Base-by-base conservation (phyloP, 306 rosid genomes). In the Casuarina equisetifolia region DNA sequence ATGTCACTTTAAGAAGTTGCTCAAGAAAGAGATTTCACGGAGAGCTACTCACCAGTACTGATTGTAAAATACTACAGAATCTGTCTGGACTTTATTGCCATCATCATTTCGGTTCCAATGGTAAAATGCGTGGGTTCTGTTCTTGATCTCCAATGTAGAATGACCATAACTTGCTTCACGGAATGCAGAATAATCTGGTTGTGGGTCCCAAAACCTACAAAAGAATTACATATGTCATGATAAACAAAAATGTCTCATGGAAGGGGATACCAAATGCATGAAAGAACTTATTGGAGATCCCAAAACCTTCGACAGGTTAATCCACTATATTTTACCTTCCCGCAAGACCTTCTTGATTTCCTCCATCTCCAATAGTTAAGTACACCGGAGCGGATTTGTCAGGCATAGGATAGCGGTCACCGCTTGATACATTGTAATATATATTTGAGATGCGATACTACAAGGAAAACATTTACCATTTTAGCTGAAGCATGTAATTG, bases 321-420 rank as follows among this genome's bases (percentile, higher is more conserved):
- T 25, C 64, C 16, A 58, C 64, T 25, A 20, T 38, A 58, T 58
- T 54, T 82, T 85, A 96, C 99, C 83, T 91, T 80, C 82, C 85
- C 75, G 99, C 99, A 83, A 96, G 99, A 76, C 99, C 99, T 87
- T 92, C 99, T 79, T 92, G 97, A 75, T 96, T 96, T 84, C 98
- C 98, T 75, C 99, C 99, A 80, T 96, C 99, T 80, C 99, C 99
- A 9, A 96, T 97, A 13, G 99, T 96, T 73, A 96, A 82, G 84
- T 96, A 96, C 16, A 96, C 88, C 49, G 98, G 99, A 20, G 99
- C 98, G 8, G 96, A 86, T 80, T 91, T 87, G 88, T 96, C 90
- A 13, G 91, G 82, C 74, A 81, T 8, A 0, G 97, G 97, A 68
- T 86, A 88, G 71, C 78, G 86, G 59, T 77, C 46, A 58, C 98